A percentile compares a stretch with the other conserved stretches of the same genome.
phyloP scores from a whole-genome alignment of 192 early-diverging fungal genomes.

The Coemansia sp. region DNA sequence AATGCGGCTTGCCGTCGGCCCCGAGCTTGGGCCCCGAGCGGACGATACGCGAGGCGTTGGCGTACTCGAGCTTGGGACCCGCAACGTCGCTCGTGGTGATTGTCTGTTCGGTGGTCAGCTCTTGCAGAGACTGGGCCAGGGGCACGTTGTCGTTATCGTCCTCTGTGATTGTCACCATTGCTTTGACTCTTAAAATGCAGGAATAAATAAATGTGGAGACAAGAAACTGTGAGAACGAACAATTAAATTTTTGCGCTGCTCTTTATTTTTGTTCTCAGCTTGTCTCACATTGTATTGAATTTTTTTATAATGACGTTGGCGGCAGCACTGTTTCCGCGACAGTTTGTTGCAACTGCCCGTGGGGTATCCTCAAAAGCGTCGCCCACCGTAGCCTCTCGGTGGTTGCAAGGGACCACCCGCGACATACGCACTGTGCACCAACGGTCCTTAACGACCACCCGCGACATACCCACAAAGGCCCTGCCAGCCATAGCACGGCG shows the following conservation, averaged over 20 bases:
- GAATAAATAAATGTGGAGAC: neutral
- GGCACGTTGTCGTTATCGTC: constrained; percentile 40
- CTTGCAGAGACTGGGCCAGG: constrained; percentile 21
- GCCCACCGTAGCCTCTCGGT: too few species aligned
- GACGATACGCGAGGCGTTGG: constrained; percentile 36
- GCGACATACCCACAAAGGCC: constrained; percentile 32
- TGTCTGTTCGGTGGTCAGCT: constrained; percentile 5
- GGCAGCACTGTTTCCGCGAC: too few species aligned
- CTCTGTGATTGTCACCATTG: constrained; percentile 33
- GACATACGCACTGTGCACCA: neutral
- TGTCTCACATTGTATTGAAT: too few species aligned
- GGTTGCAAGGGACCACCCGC: neutral
- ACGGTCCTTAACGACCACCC: constrained; percentile 8
- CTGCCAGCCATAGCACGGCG: constrained; percentile 20
- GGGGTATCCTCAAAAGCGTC: too few species aligned
- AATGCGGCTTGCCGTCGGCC: constrained; percentile 42
- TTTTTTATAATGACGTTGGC: too few species aligned
- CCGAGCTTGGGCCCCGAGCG: constrained; percentile 35
- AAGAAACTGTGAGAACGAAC: neutral
- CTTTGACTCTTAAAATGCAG: neutral
- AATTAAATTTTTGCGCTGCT: neutral
- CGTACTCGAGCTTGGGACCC: constrained; percentile 39
- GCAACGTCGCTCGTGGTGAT: neutral
- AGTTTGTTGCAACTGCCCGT: neutral
- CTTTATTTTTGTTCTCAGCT: neutral